Evolutionary conservation across 2,329 filamentous ascomycete species (phyloP).

Genomic region (Stachybotrys elegans): DNA sequence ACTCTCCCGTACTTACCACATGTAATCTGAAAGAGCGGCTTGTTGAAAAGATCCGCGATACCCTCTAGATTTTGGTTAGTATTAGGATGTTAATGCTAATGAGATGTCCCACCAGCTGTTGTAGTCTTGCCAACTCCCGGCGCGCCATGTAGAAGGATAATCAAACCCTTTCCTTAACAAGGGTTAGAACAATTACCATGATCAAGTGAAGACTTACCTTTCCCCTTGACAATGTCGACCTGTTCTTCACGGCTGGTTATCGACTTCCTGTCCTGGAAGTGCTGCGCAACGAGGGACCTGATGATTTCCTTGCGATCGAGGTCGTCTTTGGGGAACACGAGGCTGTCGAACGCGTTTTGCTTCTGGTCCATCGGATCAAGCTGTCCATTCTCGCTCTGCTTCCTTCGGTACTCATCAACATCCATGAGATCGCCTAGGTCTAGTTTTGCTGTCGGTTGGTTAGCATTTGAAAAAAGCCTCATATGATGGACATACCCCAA

Average conservation of each 20-base stretch:
- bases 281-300: slow-evolving; percentile 21
- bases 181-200: neutral
- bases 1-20: slow-evolving; percentile 9
- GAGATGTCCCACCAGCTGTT: slow-evolving; percentile 14
- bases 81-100: neutral
- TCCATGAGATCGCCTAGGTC: neutral
- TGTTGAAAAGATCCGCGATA: slow-evolving; percentile 8
- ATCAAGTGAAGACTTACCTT: slow-evolving; percentile 17
- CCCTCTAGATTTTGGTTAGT: slow-evolving; percentile 6
- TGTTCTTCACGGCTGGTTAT: slow-evolving; percentile 9
- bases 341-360: slow-evolving; percentile 16
- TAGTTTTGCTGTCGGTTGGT: neutral
- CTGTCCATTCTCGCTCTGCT: neutral
- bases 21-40: slow-evolving; percentile 15
- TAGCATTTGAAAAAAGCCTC: neutral
- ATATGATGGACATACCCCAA: slow-evolving; percentile 21
- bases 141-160: slow-evolving; percentile 21
- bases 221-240: slow-evolving; percentile 24
- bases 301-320: slow-evolving; percentile 21
- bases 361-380: neutral
- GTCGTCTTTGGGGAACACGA: slow-evolving; percentile 15
- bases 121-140: slow-evolving; percentile 23
- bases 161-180: slow-evolving; percentile 19
- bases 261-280: slow-evolving; percentile 21
- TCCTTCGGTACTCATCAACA: neutral